Conservation (phyloP, 345 rosid genomes). For the Gossypium raimondii region DNA sequence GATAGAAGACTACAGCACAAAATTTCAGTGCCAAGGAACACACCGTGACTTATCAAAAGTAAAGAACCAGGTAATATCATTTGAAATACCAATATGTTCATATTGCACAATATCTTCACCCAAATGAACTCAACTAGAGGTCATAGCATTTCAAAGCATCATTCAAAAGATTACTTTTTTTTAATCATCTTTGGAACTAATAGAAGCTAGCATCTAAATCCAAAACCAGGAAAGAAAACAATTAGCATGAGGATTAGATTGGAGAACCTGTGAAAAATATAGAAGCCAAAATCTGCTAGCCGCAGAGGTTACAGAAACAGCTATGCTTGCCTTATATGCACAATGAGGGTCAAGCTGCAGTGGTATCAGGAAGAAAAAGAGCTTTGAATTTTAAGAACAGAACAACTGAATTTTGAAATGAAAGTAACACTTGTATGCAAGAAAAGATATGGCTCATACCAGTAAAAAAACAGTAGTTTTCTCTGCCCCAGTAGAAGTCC, state of each 20-base stretch:
- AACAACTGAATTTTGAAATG: conserved; percentile 4
- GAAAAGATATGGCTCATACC: conserved; percentile 37
- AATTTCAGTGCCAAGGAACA: background rate
- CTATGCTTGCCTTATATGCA: conserved; percentile 58
- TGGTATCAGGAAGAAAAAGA: conserved; percentile 17
- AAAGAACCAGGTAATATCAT: background rate
- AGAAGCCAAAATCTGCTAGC: conserved; percentile 77
- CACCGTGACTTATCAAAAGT: background rate
- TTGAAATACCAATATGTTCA: background rate
- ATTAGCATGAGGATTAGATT: background rate
- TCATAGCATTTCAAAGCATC: background rate
- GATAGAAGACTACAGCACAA: conserved; percentile 27
- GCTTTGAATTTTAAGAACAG: background rate
- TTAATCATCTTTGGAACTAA: background rate
- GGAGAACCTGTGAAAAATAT: conserved; percentile 65
- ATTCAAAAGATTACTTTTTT: background rate
- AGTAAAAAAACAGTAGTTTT: conserved; percentile 69
- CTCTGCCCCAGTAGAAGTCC: conserved; percentile 65
- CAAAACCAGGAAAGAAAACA: background rate
- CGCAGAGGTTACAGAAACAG: conserved; percentile 65
- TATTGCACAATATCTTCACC: background rate
- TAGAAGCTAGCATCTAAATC: background rate
- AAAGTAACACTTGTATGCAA: conserved; percentile 12
- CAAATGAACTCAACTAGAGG: background rate
- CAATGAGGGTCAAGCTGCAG: conserved; percentile 98